Evolutionary conservation across 2,329 filamentous ascomycete genomes (phyloP).

Genomic region (Helicocarpus griseus): DNA sequence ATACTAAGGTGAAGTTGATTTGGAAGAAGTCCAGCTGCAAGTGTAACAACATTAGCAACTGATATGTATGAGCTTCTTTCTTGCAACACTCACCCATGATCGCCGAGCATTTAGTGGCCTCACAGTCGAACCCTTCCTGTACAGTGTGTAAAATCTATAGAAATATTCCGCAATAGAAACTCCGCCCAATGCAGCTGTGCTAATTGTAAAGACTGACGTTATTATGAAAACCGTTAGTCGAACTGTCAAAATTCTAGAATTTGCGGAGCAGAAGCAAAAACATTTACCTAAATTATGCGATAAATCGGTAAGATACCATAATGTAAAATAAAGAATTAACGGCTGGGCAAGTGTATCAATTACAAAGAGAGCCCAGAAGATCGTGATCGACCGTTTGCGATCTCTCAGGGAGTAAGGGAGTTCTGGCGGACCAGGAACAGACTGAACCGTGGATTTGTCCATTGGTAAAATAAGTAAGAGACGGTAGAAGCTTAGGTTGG

Average conservation of each 20-base stretch:
- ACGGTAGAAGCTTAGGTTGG: not conserved
- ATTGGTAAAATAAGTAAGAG: slow-evolving; percentile 20
- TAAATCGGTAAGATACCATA: slow-evolving; percentile 49
- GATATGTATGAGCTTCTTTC: not conserved
- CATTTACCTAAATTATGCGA: slow-evolving; percentile 30
- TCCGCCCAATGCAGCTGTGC: slow-evolving; percentile 31
- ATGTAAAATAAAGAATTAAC: slow-evolving; percentile 49
- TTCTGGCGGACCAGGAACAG: slow-evolving; percentile 32
- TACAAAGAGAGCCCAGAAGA: slow-evolving; percentile 52
- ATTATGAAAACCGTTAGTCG: not conserved
- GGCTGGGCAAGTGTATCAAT: slow-evolving; percentile 51
- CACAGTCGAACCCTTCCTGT: slow-evolving; percentile 26
- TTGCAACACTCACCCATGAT: slow-evolving; percentile 28
- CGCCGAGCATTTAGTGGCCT: slow-evolving; percentile 33
- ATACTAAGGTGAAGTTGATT: slow-evolving; percentile 37
- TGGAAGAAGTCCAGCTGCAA: slow-evolving; percentile 36
- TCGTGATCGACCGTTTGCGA: slow-evolving; percentile 45
- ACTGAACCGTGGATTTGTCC: slow-evolving; percentile 18
- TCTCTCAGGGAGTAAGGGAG: slow-evolving; percentile 47
- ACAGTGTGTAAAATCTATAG: slow-evolving; percentile 31
- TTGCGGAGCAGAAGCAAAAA: not conserved
- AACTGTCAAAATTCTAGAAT: not conserved
- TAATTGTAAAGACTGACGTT: slow-evolving; percentile 33
- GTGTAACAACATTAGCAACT: slow-evolving; percentile 1
- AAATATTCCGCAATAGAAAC: slow-evolving; percentile 36